Evolutionary conservation across 345 rosid species (phyloP).

Genomic region (Clarkia xantiana): DNA sequence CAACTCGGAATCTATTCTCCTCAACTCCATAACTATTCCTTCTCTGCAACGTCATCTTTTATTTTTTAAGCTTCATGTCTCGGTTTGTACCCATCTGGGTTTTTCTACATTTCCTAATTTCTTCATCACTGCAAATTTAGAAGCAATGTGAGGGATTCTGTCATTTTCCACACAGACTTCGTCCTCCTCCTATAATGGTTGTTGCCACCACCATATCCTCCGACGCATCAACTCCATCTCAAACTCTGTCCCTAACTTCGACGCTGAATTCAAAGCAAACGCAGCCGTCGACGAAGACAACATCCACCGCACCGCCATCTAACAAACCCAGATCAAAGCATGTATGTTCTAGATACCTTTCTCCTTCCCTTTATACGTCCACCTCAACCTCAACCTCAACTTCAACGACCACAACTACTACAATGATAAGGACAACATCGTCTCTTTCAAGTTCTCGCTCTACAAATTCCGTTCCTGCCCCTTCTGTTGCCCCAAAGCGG

Average conservation of each 20-base stretch:
- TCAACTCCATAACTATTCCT: no score
- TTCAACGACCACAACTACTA: slow-evolving; percentile 2
- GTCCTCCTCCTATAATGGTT: neutral
- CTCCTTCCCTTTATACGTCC: slow-evolving; percentile 49
- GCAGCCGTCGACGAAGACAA: neutral
- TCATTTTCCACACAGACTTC: neutral
- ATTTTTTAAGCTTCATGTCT: neutral
- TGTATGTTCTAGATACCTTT: slow-evolving; percentile 74
- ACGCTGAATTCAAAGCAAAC: neutral
- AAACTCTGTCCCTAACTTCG: neutral
- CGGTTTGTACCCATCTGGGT: no score
- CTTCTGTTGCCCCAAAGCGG: slow-evolving; percentile 37
- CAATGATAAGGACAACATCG: slow-evolving; percentile 17
- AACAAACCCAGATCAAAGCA: slow-evolving; percentile 62
- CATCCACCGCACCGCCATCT: slow-evolving; percentile 3
- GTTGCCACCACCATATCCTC: slow-evolving; percentile 3
- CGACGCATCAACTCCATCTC: slow-evolving; percentile 6
- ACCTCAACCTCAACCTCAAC: slow-evolving; percentile 4
- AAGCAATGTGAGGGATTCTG: slow-evolving; percentile 6
- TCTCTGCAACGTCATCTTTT: slow-evolving; percentile 3
- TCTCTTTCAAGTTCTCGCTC: slow-evolving; percentile 30
- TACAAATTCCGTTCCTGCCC: slow-evolving; percentile 21
- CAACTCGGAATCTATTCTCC: no score
- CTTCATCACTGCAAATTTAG: neutral
- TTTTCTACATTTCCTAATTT: neutral